Evolutionary conservation across 768 basidiomycete species (phyloP).

Genomic region (Podaxis mareebaensis): DNA sequence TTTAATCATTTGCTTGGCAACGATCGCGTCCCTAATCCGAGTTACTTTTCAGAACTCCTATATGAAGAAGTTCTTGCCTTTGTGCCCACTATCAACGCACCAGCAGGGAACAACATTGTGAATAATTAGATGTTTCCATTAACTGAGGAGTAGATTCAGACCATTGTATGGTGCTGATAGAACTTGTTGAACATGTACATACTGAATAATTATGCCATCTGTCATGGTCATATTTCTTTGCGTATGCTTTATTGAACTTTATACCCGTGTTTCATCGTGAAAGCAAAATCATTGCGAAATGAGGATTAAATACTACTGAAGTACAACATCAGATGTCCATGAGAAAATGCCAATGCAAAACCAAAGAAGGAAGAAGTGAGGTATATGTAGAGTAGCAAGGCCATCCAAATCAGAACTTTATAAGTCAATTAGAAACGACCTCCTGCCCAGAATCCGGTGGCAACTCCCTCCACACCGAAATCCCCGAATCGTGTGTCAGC

Average conservation of each 20-base stretch:
- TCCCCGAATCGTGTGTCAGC: slow-evolving; percentile 82
- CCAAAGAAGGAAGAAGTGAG: background rate
- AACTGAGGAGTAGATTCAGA: background rate
- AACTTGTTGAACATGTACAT: slow-evolving; percentile 2
- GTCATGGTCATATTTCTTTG: background rate
- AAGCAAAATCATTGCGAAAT: background rate
- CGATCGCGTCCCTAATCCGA: slow-evolving; percentile 16
- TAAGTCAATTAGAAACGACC: slow-evolving; percentile 37
- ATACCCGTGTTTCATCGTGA: background rate
- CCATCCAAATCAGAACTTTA: slow-evolving; percentile 4
- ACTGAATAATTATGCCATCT: background rate
- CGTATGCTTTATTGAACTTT: background rate
- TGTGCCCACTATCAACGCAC: slow-evolving; percentile 55
- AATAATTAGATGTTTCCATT: background rate
- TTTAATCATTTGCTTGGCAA: slow-evolving; percentile 15
- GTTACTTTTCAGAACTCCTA: slow-evolving; percentile 51
- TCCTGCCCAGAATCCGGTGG: slow-evolving; percentile 68
- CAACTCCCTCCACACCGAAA: slow-evolving; percentile 78
- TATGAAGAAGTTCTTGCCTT: slow-evolving; percentile 86
- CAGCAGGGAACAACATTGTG: background rate
- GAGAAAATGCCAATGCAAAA: background rate
- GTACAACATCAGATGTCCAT: slow-evolving; percentile 15
- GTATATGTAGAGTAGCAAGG: slow-evolving; percentile 6
- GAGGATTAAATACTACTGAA: slow-evolving; percentile 6
- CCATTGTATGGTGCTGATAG: slow-evolving; percentile 9